Conservation (phyloP, 1,284 basidiomycete species). For the Leccinum griseonigrum region DNA sequence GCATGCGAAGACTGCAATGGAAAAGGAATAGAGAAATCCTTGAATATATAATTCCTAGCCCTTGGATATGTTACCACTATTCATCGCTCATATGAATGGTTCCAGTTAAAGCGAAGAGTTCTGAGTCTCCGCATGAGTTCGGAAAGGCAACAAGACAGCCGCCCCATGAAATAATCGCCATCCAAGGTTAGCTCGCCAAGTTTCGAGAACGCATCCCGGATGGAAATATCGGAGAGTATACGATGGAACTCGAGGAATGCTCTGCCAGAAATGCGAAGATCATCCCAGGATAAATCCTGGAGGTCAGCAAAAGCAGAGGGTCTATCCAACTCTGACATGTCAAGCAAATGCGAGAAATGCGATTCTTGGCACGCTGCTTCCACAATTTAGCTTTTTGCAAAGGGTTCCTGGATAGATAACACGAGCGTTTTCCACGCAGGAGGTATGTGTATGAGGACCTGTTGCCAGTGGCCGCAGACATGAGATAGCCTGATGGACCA, state of each 20-base stretch:
- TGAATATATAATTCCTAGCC: slow-evolving; percentile 21
- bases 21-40: slow-evolving; percentile 3
- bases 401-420: slow-evolving; percentile 41
- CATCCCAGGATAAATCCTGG: slow-evolving; percentile 37
- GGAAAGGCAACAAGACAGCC: slow-evolving; percentile 21
- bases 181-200: slow-evolving; percentile 36
- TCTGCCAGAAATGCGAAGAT: slow-evolving; percentile 29
- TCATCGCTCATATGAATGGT: not conserved
- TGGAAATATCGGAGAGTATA: slow-evolving; percentile 28
- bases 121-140: slow-evolving; percentile 23
- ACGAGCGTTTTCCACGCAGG: slow-evolving; percentile 54
- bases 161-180: not conserved
- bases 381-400: slow-evolving; percentile 52
- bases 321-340: slow-evolving; percentile 28
- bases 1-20: slow-evolving; percentile 6
- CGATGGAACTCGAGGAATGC: slow-evolving; percentile 12
- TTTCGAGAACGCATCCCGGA: slow-evolving; percentile 28
- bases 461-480: slow-evolving; percentile 67
- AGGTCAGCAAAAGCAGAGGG: slow-evolving; percentile 35
- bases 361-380: slow-evolving; percentile 50
- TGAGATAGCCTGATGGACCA: slow-evolving; percentile 48
- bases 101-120: slow-evolving; percentile 18
- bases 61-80: slow-evolving; percentile 19
- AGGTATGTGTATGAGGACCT: slow-evolving; percentile 46
- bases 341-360: slow-evolving; percentile 34